Percentiles rank a stretch among this genome's conserved stretches.
Conservation (phyloP, 257 asterid species). For the Solanum infundibuliforme region DNA sequence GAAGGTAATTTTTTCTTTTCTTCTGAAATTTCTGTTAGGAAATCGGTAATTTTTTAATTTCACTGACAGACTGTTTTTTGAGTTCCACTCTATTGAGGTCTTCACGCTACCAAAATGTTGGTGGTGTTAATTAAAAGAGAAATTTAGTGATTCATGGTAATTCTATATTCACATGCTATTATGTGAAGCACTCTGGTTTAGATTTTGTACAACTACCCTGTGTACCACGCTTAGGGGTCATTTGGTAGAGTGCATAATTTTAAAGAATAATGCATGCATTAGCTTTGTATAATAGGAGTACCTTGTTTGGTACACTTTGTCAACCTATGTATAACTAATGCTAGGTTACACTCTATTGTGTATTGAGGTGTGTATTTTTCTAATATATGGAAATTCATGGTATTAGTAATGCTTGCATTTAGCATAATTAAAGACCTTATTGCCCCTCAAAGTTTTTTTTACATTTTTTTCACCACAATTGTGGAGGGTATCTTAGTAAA, state of each 20-base stretch:
- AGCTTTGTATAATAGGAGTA: background rate
- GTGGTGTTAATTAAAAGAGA: background rate
- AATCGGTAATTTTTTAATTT: background rate
- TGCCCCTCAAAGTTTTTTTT: background rate
- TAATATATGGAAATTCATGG: background rate
- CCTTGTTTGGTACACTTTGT: background rate
- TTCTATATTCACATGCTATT: background rate
- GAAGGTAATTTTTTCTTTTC: conserved; percentile 43
- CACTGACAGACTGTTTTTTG: background rate
- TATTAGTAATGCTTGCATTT: background rate
- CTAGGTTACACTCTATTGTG: too few relatives aligned
- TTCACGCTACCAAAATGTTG: background rate
- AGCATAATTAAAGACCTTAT: background rate
- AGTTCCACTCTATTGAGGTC: background rate
- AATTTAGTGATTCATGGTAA: background rate
- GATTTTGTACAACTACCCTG: background rate
- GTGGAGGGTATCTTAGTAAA: background rate
- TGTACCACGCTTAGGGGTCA: background rate
- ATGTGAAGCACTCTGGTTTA: background rate
- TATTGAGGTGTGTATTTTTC: background rate
- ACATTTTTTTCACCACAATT: background rate
- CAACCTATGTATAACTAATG: background rate
- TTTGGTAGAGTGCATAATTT: background rate
- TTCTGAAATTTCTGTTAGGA: background rate
- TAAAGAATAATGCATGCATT: background rate